A percentile compares a stretch with the other conserved stretches of the same genome.
phyloP scores from a whole-genome alignment of 2,329 filamentous ascomycete species.

The Penicillium freii region DNA sequence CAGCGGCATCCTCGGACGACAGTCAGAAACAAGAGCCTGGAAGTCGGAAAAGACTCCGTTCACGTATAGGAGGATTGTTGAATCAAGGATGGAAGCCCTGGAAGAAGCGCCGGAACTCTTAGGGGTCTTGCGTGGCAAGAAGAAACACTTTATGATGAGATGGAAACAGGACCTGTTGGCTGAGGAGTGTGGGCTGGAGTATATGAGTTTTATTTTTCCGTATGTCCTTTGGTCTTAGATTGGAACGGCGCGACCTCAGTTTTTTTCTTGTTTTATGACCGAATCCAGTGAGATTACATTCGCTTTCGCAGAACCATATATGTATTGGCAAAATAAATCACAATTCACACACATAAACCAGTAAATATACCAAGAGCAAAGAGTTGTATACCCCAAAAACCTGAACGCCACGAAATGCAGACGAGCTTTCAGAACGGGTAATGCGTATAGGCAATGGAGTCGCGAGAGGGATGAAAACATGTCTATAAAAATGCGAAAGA shows the following conservation, averaged over 20 bases:
- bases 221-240: not conserved
- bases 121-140: not conserved
- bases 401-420: not conserved
- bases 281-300: not conserved
- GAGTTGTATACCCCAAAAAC: not conserved
- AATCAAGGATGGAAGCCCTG: not conserved
- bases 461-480: not conserved
- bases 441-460: not conserved
- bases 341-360: not conserved
- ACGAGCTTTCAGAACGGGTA: not conserved
- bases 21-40: not conserved
- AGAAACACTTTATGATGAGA: too few species aligned
- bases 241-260: not conserved
- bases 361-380: not conserved
- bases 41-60: not conserved
- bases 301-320: not conserved
- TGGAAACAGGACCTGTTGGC: not conserved
- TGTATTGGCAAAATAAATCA: not conserved
- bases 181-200: too few species aligned
- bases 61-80: not conserved
- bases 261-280: not conserved
- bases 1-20: not conserved
- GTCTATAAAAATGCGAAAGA: not conserved
- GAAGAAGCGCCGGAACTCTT: not conserved
- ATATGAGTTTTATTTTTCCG: not conserved